Evolutionary conservation across 2,329 filamentous ascomycete genomes (phyloP).

Genomic region (Lasiodiplodia gonubiensis): DNA sequence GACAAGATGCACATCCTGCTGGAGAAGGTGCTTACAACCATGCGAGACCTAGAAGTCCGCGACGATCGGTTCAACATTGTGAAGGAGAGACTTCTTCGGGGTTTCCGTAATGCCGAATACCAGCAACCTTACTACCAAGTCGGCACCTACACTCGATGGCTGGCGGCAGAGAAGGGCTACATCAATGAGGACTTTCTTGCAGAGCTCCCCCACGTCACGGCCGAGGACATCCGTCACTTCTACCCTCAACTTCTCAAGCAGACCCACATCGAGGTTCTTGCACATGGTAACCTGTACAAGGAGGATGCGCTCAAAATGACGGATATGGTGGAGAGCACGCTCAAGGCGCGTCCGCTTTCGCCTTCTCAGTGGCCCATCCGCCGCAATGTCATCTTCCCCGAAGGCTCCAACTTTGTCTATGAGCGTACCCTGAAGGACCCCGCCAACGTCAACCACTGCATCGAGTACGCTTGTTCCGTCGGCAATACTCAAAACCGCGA

Average conservation of each 20-base stretch:
- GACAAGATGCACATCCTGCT: conserved; percentile 92
- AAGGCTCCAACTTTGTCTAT: conserved; percentile 83
- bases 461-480: conserved; percentile 55
- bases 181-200: conserved; percentile 79
- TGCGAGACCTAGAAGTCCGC: conserved; percentile 82
- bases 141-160: conserved; percentile 78
- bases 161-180: conserved; percentile 77
- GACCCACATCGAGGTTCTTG: conserved; percentile 84
- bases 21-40: conserved; percentile 83
- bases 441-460: conserved; percentile 73
- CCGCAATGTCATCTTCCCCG: conserved; percentile 77
- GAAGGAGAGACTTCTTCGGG: conserved; percentile 79
- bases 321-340: conserved; percentile 76
- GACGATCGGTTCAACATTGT: conserved; percentile 90
- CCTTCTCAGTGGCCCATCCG: conserved; percentile 79
- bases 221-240: conserved; percentile 76
- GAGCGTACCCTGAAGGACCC: conserved; percentile 81
- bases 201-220: conserved; percentile 76
- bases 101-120: conserved; percentile 84
- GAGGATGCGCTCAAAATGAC: conserved; percentile 88
- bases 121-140: conserved; percentile 90
- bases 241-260: conserved; percentile 81
- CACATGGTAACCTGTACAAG: conserved; percentile 92
- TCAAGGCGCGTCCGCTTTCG: conserved; percentile 77
- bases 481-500: conserved; percentile 63